Evolutionary conservation across 2,329 filamentous ascomycete species (phyloP), one percentile per base, ranked within the genome.

Genomic region (Fusarium luffae): DNA sequence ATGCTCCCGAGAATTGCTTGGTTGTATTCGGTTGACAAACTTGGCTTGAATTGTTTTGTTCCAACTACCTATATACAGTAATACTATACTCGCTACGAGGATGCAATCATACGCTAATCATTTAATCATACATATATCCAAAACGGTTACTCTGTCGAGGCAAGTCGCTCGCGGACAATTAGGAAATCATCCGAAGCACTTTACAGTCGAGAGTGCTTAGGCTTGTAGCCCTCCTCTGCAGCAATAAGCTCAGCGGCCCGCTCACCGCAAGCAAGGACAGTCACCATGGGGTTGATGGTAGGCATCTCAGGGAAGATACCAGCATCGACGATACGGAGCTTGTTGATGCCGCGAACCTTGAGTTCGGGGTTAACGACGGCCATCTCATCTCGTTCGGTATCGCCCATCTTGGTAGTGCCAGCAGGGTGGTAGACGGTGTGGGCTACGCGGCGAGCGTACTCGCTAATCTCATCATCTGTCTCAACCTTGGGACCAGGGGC

Each of bases 401-500:
- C 89, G 34, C 93, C 93, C 93, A 97, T 97, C 85, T 94, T 94
- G 58, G 93, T 96, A 19, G 93, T 97, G 54, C 93, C 93, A 14
- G 92, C 91, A 0, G 93, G 93, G 80, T 97, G 93, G 81, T 97
- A 97, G 30, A 97, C 93, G 3, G 93, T 97, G 80, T 97, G 93
- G 7, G 93, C 93, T 7, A 87, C 93, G 47, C 89, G 87, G 48
- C 93, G 88, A 37, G 92, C 93, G 79, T 97, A 97, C 82, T 94
- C 90, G 78, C 87, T 90, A 11, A 97, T 86, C 59, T 92, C 91
- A 80, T 94, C 93, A 76, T 97, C 93, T 9, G 89, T 90, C 78
- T 92, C 88, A 42, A 93, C 80, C 41, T 86, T 83, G 14, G 90
- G 91, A 6, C 93, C 93, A 1, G 93, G 93, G 0, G 93, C 92